These are phyloP conservation scores for Coelomomyces lativittatus DNA, from an alignment of 371 early-diverging fungal genomes.

Conservation along the genomic window DNA sequence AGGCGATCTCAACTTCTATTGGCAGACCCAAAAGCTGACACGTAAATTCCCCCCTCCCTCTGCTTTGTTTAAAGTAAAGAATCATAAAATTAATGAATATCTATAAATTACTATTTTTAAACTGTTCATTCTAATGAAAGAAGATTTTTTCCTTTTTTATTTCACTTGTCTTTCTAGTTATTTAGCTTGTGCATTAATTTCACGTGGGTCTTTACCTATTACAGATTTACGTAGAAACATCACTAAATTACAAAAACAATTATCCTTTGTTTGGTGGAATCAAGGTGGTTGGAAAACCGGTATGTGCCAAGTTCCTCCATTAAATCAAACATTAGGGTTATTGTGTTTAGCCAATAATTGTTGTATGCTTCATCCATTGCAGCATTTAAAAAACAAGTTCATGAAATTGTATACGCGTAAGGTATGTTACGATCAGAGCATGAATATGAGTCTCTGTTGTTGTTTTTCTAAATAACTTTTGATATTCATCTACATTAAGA, in stretches of 20 bases:
- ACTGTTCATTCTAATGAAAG: too few species aligned
- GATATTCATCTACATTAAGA: too few species aligned
- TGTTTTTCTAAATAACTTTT: too few species aligned
- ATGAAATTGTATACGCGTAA: slow-evolving; percentile 17
- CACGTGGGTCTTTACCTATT: slow-evolving; percentile 15
- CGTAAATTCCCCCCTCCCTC: too few species aligned
- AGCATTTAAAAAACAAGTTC: slow-evolving; percentile 8
- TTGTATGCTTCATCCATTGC: slow-evolving; percentile 9
- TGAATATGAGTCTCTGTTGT: too few species aligned
- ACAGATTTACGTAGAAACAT: slow-evolving; percentile 30
- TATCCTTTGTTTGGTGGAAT: slow-evolving; percentile 25
- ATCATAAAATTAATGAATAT: too few species aligned
- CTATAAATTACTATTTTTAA: too few species aligned
- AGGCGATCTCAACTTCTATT: too few species aligned
- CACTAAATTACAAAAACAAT: slow-evolving; percentile 9
- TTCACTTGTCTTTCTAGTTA: slow-evolving; percentile 11
- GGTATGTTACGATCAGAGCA: slow-evolving; percentile 9
- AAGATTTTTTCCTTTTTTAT: too few species aligned
- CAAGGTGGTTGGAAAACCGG: slow-evolving; percentile 35
- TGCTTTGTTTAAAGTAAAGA: too few species aligned
- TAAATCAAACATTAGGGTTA: slow-evolving; percentile 11
- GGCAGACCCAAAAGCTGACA: too few species aligned
- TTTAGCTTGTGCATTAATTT: slow-evolving; percentile 23
- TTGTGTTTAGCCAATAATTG: slow-evolving; percentile 22
- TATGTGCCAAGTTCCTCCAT: slow-evolving; percentile 17